Percentiles rank a stretch among this genome's conserved stretches.
These are phyloP conservation scores for Trichoderma sp. DNA, from an alignment of 2,329 filamentous ascomycete genomes.

Conservation along the genomic window DNA sequence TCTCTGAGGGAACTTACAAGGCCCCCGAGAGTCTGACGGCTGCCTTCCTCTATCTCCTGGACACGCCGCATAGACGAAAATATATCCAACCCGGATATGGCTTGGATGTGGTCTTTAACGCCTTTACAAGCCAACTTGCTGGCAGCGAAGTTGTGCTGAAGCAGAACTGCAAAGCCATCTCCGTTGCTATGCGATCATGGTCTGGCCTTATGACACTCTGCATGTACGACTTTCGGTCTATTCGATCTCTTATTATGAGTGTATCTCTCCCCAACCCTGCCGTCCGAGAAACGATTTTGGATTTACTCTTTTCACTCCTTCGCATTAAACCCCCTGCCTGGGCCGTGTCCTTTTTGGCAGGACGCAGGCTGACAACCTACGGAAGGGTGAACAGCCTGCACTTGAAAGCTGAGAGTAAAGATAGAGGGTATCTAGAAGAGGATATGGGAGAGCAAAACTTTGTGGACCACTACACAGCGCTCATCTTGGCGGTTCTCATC, in stretches of 20 bases:
- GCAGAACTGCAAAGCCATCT: constrained; percentile 87
- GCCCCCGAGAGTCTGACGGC: constrained; percentile 85
- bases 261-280: constrained; percentile 56
- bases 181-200: constrained; percentile 90
- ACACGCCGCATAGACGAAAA: constrained; percentile 75
- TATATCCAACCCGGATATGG: constrained; percentile 87
- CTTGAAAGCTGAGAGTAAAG: constrained; percentile 60
- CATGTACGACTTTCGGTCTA: constrained; percentile 82
- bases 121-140: constrained; percentile 80
- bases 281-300: constrained; percentile 75
- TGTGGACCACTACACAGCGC: constrained; percentile 88
- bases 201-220: constrained; percentile 84
- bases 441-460: constrained; percentile 75
- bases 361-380: constrained; percentile 89
- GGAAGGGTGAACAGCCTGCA: constrained; percentile 89
- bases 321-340: constrained; percentile 89
- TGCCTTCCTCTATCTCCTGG: constrained; percentile 86
- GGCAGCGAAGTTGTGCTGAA: constrained; percentile 65
- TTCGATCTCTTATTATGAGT: constrained; percentile 72
- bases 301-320: constrained; percentile 75
- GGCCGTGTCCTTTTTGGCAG: constrained; percentile 94
- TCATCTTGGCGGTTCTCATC: constrained; percentile 82
- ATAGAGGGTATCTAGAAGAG: constrained; percentile 59
- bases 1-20: constrained; percentile 87
- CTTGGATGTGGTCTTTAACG: constrained; percentile 83